phyloP scores from a whole-genome alignment of 176 grass and related monocot species.

The Hordeum marinum region DNA sequence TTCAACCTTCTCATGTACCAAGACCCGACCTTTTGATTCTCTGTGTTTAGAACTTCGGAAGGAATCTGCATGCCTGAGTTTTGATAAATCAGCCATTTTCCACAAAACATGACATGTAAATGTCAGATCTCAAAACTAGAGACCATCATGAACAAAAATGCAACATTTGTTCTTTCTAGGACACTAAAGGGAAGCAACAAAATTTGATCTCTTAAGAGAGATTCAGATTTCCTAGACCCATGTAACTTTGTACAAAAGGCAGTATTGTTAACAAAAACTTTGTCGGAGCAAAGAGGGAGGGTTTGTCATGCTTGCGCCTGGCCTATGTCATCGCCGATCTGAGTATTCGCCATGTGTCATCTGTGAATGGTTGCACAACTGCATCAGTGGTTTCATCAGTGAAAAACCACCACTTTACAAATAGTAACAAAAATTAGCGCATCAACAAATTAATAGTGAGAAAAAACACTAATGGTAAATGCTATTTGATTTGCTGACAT shows the following conservation, averaged over 20 bases:
- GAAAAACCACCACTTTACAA: no score
- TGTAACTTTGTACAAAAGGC: neutral
- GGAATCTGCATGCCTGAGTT: neutral
- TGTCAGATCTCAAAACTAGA: neutral
- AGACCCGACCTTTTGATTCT: neutral
- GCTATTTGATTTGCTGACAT: no score
- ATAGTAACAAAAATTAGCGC: no score
- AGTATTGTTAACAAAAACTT: neutral
- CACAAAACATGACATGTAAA: neutral
- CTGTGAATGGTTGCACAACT: no score
- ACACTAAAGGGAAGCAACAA: neutral
- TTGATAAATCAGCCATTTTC: neutral
- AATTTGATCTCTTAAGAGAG: neutral
- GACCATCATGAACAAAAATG: neutral
- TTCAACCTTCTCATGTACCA: neutral
- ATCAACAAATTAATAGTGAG: no score
- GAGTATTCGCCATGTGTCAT: no score
- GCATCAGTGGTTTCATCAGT: no score
- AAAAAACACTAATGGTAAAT: no score
- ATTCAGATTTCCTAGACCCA: no score
- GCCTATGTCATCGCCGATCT: no score
- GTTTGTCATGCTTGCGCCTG: no score
- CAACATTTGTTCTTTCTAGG: neutral
- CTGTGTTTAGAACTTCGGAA: neutral
- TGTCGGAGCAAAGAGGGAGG: neutral